These are phyloP conservation scores for Aureobasidium sp. DNA, from an alignment of 2,329 filamentous ascomycete species.

Conservation along the genomic window DNA sequence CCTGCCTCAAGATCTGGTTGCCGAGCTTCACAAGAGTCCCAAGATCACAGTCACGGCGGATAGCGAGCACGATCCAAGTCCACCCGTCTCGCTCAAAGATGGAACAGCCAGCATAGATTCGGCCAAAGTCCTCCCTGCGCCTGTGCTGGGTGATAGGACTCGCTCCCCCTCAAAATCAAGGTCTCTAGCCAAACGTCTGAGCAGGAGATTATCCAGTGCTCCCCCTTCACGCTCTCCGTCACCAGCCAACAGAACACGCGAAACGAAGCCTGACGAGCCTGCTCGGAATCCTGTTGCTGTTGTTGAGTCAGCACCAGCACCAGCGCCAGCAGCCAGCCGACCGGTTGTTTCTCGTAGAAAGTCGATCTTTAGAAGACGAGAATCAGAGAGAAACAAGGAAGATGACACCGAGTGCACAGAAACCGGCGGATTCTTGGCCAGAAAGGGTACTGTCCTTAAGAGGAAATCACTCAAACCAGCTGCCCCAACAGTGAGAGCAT, in stretches of 20 bases:
- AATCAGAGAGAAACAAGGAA: constrained; percentile 1
- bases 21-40: constrained; percentile 28
- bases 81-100: constrained; percentile 15
- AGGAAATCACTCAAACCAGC: constrained; percentile 15
- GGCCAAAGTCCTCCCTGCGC: constrained; percentile 11
- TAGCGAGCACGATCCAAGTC: constrained; percentile 19
- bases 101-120: constrained; percentile 12
- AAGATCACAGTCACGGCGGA: constrained; percentile 20
- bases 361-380: constrained; percentile 6
- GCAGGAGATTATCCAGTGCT: constrained; percentile 14
- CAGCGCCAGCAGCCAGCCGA: neutral
- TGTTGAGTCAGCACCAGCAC: too few species aligned
- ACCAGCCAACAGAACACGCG: constrained; percentile 7
- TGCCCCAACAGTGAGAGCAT: constrained; percentile 4
- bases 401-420: neutral
- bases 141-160: neutral
- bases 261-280: neutral
- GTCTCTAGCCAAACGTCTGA: constrained; percentile 16
- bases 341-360: neutral
- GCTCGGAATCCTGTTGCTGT: neutral
- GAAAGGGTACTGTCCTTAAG: constrained; percentile 21
- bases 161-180: neutral
- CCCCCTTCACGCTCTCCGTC: constrained; percentile 16
- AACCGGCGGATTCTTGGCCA: constrained; percentile 14
- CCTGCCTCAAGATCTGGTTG: constrained; percentile 27